These are phyloP conservation scores for Scleroderma bovista DNA, from an alignment of 768 basidiomycete genomes.

Conservation along the genomic window DNA sequence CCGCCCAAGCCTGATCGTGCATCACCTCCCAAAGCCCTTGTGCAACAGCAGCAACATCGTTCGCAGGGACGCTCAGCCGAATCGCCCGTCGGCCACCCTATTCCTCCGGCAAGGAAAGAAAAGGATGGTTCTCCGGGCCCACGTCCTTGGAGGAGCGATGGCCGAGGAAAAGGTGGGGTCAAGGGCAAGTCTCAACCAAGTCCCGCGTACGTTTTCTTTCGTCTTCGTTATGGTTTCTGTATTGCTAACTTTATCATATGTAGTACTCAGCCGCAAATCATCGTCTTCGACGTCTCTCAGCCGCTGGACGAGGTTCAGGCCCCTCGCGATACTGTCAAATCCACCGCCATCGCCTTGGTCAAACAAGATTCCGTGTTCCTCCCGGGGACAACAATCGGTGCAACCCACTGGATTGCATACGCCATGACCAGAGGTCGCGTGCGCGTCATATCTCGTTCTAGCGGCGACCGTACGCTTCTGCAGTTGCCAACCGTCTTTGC, in stretches of 20 bases:
- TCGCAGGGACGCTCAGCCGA: conserved; percentile 47
- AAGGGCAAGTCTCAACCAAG: conserved; percentile 48
- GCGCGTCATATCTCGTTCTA: conserved; percentile 82
- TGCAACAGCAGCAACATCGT: conserved; percentile 39
- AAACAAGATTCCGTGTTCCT: conserved; percentile 81
- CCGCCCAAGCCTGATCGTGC: conserved; percentile 49
- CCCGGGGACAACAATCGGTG: conserved; percentile 83
- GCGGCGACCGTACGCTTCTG: conserved; percentile 82
- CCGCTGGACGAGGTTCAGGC: conserved; percentile 72
- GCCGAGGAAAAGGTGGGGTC: conserved; percentile 31
- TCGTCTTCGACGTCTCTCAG: conserved; percentile 72
- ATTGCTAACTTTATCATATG: conserved; percentile 5
- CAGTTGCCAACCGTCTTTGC: conserved; percentile 66
- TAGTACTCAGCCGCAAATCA: conserved; percentile 60
- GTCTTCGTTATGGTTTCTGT: background rate
- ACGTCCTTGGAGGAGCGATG: conserved; percentile 36
- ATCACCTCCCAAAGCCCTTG: conserved; percentile 49
- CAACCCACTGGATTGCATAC: conserved; percentile 89
- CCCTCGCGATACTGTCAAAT: conserved; percentile 69
- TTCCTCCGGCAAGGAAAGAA: conserved; percentile 41
- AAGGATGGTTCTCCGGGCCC: conserved; percentile 71
- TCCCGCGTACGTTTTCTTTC: conserved; percentile 42
- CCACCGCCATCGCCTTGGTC: conserved; percentile 86
- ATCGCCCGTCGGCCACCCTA: conserved; percentile 43
- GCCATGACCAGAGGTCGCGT: conserved; percentile 91